Evolutionary conservation across 2,329 filamentous ascomycete genomes (phyloP), one percentile per base, ranked within the genome.

Genomic region (Magnaporthales sp.): DNA sequence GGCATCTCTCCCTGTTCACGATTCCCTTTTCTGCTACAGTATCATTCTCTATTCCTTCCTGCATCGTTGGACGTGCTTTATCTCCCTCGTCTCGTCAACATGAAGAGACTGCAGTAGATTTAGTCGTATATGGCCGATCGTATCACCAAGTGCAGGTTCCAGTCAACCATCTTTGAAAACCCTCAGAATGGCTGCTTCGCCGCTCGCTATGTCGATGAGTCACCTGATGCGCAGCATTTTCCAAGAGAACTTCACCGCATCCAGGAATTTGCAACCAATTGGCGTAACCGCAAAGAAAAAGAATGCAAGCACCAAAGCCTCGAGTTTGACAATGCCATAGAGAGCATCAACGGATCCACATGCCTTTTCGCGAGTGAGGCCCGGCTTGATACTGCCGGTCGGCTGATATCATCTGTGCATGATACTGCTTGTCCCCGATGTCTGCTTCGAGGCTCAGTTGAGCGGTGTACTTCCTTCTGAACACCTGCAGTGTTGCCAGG

Each of bases 31-130:
- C 74, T 91, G 0, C 31, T 63, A 0, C 74, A 84, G 0, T 88
- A 83, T 65, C 77, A 83, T 13, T 84, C 87, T 0, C 75, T 78
- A 0, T 83, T 91, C 62, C 69, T 73, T 0, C 74, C 82, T 0
- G 76, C 81, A 3, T 71, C 83, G 0, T 74, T 91, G 1, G 80
- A 90, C 70, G 76, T 81, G 2, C 75, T 91, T 0, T 83, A 86
- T 3, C 69, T 91, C 0, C 74, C 81, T 0, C 74, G 73, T 0
- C 69, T 75, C 0, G 58, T 70, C 1, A 82, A 87, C 10, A 82
- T 91, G 80, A 30, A 71, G 0, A 80, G 84, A 0, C 77, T 90
- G 0, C 76, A 79, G 1, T 63, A 68, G 0, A 76, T 89, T 0
- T 84, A 89, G 65, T 62, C 22, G 0, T 81, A 89, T 67, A 72